phyloP scores from a whole-genome alignment of 225 moss, liverwort and hornwort genomes.

The Bryoerythrophyllum caledonicum region DNA sequence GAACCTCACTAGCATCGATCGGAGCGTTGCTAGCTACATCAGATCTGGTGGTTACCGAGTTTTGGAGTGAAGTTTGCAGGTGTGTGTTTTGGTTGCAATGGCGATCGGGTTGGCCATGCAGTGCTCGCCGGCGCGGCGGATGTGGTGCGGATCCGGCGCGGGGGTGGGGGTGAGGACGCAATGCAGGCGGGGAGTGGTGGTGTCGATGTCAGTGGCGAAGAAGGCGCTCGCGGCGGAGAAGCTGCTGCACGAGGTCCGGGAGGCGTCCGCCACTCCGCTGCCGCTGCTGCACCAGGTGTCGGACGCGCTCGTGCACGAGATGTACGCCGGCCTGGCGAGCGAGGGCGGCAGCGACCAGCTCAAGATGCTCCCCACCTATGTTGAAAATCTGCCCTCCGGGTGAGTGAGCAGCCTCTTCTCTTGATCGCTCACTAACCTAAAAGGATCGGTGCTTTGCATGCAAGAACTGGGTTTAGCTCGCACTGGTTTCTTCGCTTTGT shows the following conservation, averaged over 20 bases:
- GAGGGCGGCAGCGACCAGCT: constrained; percentile 86
- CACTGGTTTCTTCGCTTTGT: too few relatives aligned
- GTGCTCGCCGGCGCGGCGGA: neutral
- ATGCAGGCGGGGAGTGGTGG: constrained; percentile 20
- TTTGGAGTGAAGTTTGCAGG: too few relatives aligned
- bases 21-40: too few relatives aligned
- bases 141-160: constrained; percentile 4
- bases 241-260: constrained; percentile 51
- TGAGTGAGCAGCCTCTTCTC: too few relatives aligned
- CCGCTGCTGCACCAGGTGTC: constrained; percentile 67
- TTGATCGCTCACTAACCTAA: neutral
- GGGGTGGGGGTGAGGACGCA: constrained; percentile 21
- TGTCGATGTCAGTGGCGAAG: constrained; percentile 42
- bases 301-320: constrained; percentile 78
- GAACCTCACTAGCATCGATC: too few relatives aligned
- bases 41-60: constrained; percentile 12
- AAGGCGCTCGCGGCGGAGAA: constrained; percentile 38
- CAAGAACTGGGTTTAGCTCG: too few relatives aligned
- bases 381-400: constrained; percentile 79
- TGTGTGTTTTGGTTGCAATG: constrained; percentile 21
- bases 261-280: constrained; percentile 65
- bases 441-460: too few relatives aligned
- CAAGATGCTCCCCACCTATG: constrained; percentile 94
- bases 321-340: constrained; percentile 64
- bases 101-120: constrained; percentile 45